Evolutionary conservation across 805 yeast genomes (phyloP), one percentile per base, ranked within the genome.

Genomic region (Pichia ethanolica): DNA sequence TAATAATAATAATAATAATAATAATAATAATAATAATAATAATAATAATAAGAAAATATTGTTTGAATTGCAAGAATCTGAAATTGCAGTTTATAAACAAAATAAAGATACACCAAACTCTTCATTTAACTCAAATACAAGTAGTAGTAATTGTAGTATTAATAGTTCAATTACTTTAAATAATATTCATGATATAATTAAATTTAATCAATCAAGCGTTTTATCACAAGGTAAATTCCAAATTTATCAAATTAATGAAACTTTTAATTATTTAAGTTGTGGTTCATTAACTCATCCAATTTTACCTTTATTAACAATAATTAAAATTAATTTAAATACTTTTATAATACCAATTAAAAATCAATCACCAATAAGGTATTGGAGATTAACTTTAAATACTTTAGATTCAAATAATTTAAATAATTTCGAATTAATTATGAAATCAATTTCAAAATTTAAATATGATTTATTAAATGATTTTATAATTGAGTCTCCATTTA

Each of bases 341-440:
- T 83, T 82, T 56, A 71, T 83, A 3, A 61, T 86, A 14, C 82
- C 89, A 0, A 71, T 87, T 50, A 79, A 78, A 30, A 86, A 85
- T 57, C 95, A 93, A 0, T 83, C 81, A 53, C 95, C 95, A 0
- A 83, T 81, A 53, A 68, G 91, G 57, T 85, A 79, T 63, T 87
- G 95, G 95, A 73, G 73, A 51, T 70, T 78, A 9, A 65, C 68
- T 35, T 56, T 78, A 6, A 65, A 63, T 42, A 59, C 73, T 0
- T 62, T 59, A 4, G 69, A 71, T 42, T 45, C 49, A 1, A 48
- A 53, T 8, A 60, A 61, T 2, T 53, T 73, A 5, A 51, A 54
- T 5, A 53, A 53, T 25, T 60, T 73, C 45, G 71, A 68, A 50
- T 27, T 26, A 2, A 37, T 57, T 5, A 49, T 65, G 14, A 41